Evolutionary conservation across 2,329 filamentous ascomycete species (phyloP), one percentile per base, ranked within the genome.

Genomic region (Epichloe coenophiala): DNA sequence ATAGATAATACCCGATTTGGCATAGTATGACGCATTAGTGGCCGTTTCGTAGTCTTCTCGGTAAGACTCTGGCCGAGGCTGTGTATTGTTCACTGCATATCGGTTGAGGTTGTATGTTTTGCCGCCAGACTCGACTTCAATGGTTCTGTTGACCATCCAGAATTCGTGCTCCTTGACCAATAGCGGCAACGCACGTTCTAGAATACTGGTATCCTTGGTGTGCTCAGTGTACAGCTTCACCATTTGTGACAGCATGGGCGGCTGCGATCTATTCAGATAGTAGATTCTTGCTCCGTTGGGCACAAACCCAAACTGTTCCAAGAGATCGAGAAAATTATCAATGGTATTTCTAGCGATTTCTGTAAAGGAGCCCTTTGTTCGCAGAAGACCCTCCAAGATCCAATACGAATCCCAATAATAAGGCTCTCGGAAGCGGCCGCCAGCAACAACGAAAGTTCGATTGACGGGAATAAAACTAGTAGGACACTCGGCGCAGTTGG

Each of bases 391-490:
- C 64, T 83, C 76, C 45, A 85, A 58, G 46, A 84, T 82, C 80
- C 79, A 84, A 66, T 77, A 84, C 35, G 78, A 81, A 62, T 85
- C 81, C 81, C 81, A 85, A 63, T 85, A 85, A 60, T 85, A 86
- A 2, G 79, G 74, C 63, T 86, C 82, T 36, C 81, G 72, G 69
- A 86, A 86, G 33, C 82, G 78, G n/a, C 82, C 81, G 12, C 81
- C 81, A 3, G 81, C 81, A 15, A 86, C 75, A n/a, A 86, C 80
- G 58, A 86, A 85, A 3, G 80, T 81, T 51, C 78, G 76, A 58
- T 82, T 83, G 53, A 85, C 61, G 6, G 80, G 78, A 51, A 85
- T 77, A 64, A 82, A 84, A 60, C 80, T 84, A 57, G 74, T 74
- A 36, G 80, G 78, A 54, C 81, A 85, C 36, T 71, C 72, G 8